phyloP scores from a whole-genome alignment of 2,329 filamentous ascomycete species.

The Dryadomyces quercus-mongolicae region DNA sequence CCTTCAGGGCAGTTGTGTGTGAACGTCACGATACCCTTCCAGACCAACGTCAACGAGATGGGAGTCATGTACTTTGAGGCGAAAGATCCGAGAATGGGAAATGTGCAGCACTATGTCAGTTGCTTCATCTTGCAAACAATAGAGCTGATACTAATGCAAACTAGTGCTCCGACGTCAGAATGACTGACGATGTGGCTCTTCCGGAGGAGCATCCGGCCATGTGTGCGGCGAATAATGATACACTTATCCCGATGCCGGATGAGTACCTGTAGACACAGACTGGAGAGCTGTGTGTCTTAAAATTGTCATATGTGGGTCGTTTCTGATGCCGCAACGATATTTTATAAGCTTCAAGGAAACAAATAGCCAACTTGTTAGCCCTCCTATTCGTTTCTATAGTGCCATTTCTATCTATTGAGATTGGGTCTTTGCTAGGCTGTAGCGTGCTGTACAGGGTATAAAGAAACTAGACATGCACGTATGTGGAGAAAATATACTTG shows the following conservation, averaged over 20 bases:
- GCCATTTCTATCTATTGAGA: no score
- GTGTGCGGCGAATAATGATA: not conserved
- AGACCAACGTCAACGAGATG: not conserved
- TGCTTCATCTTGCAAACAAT: not conserved
- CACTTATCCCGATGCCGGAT: slow-evolving; percentile 2
- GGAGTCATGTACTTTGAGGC: slow-evolving; percentile 3
- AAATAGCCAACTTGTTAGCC: no score
- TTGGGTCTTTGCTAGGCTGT: no score
- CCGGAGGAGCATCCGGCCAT: slow-evolving; percentile 2
- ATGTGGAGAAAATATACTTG: no score
- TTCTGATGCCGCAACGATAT: no score
- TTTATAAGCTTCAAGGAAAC: no score
- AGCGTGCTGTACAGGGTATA: no score
- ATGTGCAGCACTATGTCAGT: not conserved
- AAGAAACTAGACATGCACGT: no score
- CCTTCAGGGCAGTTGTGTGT: slow-evolving; percentile 1
- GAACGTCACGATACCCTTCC: not conserved
- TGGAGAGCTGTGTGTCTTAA: not conserved
- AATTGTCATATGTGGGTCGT: no score
- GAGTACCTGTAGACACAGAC: not conserved
- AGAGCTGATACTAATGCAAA: not conserved
- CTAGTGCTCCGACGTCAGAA: slow-evolving; percentile 1
- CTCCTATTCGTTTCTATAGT: no score
- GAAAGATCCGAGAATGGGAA: not conserved
- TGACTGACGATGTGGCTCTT: not conserved